Base-by-base conservation (phyloP, 1,139 yeast species). In the Debaryomyces nepalensis region DNA sequence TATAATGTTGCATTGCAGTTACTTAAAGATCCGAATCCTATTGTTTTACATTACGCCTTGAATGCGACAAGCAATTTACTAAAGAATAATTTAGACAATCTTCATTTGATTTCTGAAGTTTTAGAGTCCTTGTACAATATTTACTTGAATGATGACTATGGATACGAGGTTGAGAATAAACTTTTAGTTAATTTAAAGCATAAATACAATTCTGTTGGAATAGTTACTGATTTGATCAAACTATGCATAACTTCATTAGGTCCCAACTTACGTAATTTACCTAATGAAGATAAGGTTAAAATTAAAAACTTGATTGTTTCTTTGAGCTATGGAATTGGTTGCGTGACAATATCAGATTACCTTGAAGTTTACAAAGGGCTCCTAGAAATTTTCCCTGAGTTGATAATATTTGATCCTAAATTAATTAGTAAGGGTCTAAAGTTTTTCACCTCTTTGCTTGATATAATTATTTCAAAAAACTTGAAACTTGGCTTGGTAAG, bases 11-110 rank as follows among this genome's bases (percentile, higher is more conserved):
- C 84, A 7, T 62, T 74, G 12, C 84, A 87, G 16, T 68, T 91
- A 34, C 64, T 86, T 3, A 68, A 68, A 27, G 98, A 91, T 62
- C 95, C 96, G 0, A 93, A 91, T 57, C 96, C 97, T 0, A 68
- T 80, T 2, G 90, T 93, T 10, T 90, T 87, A 57, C 75, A 79
- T 44, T 85, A 88, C 73, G 75, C 95, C 0, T 59, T 90, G 47
- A 77, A 76, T 40, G 77, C 95, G 0, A 61, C 87, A 29, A 62
- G 76, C 3, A 66, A 76, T 5, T 64, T 87, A 10, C 70, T 89
- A 38, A 81, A 80, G 39, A 66, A 64, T 32, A 86, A 83, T 42
- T 58, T 79, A 36, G 79, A 81, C 8, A 73, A 79, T 42, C 66
- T 79, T 3, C 52, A 70, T 7, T 70, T 73, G 37, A 64, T 84